Evolutionary conservation across 805 yeast species (phyloP), one percentile per base, ranked within the genome.

Genomic region (Wickerhamia fluorescens): DNA sequence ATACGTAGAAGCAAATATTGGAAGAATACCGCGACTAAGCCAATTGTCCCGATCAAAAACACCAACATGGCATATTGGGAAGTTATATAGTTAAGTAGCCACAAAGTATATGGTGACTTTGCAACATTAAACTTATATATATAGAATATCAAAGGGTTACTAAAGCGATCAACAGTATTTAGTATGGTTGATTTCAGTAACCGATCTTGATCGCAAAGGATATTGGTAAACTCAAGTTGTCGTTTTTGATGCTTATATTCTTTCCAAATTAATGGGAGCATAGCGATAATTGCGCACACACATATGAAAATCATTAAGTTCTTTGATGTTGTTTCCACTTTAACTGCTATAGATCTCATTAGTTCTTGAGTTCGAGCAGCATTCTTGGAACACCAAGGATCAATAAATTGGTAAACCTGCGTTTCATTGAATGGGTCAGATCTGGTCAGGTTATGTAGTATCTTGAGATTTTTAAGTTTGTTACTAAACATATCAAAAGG

Each of bases 401-500:
- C 20, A 10, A 18, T 18, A 18, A 8, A 7, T 8, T 10, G 9
- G 10, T 18, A 18, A 8, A 18, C 9, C 9, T 18, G 9, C 7
- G 7, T 10, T 18, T 18, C 20, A 18, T 7, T 18, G 10, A 18
- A 10, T 8, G 20, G 20, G 9, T 18, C 9, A 7, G 10, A 18
- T 7, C 7, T 7, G n/a, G 20, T 15, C 5, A 17, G 23, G 5
- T 24, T 24, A 20, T 37, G 38, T 23, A 16, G 21, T 18, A 29
- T 34, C 31, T 61, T 51, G 1, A 60, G 49, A 1, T 41, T 32
- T 16, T 49, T 38, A 5, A 80, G 46, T 28, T 64, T 56, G 2
- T 47, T 37, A 23, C 66, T 59, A 2, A 81, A 50, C 8, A 45
- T 34, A 1, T 65, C 63, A 44, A 86, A 83, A 0, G 96, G 96